Base-by-base conservation (phyloP, 1,284 basidiomycete species). In the Cutaneotrichosporon mucoides region DNA sequence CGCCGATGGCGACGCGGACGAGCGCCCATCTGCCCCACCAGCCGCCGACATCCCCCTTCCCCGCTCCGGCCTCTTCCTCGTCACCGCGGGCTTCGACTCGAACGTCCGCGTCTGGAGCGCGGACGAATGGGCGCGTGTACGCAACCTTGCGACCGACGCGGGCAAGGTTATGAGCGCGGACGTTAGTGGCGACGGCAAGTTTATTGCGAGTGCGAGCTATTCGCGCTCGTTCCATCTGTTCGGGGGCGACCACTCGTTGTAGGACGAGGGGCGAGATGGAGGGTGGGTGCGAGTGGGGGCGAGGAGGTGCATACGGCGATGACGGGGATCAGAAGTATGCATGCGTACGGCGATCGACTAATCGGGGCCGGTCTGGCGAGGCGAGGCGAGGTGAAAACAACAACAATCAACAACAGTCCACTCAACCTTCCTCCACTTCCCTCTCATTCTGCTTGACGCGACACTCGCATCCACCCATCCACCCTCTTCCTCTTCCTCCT, bases 141-240 rank as follows among this genome's bases (percentile, higher is more conserved):
- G 88, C 62, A 89, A 89, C 50, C 82, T 99, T 62, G 87, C 90
- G 38, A 94, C 92, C 12, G 95, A 98, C 73, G 88, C 90, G 6
- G 93, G 93, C 40, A 98, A 98, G 77, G 93, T 98, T 60, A 99
- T 99, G 96, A 92, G 90, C 40, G 92, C 95, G 37, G 96, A 99
- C 76, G 82, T 98, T 33, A 85, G 87, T 24, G 81, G 82, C 61
- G 89, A 96, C 72, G 91, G 87, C 24, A 87, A 87, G 71, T 84
- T 91, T 72, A 84, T 97, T 46, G 93, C 88, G 3, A 89, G 87
- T 9, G 93, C 92, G 35, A 93, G 91, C 58, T 96, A 92, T 76
- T 92, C 90, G 78, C 83, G 93, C 63, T 92, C 90, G 75, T 96
- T 92, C 83, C 93, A 96, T 76, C 80, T 97, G 55, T 96, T 90